Evolutionary conservation across 2,329 filamentous ascomycete genomes (phyloP).

Genomic region (Epichloe scottii): DNA sequence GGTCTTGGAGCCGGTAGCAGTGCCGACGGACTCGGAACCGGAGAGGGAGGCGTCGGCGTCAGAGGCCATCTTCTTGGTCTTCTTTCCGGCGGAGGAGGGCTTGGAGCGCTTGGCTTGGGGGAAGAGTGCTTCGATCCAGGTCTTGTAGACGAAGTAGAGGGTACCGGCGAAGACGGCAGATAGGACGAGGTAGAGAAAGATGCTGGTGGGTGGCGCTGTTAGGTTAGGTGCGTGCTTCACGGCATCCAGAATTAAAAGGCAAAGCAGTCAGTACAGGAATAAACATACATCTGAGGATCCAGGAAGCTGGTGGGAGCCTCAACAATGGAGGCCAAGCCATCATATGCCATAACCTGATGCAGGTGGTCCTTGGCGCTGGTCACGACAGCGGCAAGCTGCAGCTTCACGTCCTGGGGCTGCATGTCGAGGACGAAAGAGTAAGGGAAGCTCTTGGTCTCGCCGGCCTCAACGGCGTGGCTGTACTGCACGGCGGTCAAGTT

Average conservation of each 20-base stretch:
- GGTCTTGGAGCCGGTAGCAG: conserved; percentile 54
- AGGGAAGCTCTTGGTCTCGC: conserved; percentile 62
- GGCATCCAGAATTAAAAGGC: too few relatives aligned
- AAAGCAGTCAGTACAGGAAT: not conserved
- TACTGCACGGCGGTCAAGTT: conserved; percentile 76
- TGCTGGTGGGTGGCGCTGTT: conserved; percentile 36
- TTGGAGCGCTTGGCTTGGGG: conserved; percentile 69
- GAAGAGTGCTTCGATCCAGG: conserved; percentile 93
- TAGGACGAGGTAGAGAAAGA: conserved; percentile 96
- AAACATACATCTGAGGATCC: conserved; percentile 82
- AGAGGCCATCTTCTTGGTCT: conserved; percentile 51
- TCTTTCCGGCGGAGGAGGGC: conserved; percentile 32
- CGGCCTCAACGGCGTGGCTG: conserved; percentile 59
- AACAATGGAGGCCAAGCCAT: conserved; percentile 73
- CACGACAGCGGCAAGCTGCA: conserved; percentile 67
- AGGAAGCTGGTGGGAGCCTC: conserved; percentile 86
- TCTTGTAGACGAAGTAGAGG: conserved; percentile 95
- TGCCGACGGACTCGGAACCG: conserved; percentile 57
- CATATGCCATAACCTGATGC: conserved; percentile 69
- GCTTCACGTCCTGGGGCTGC: conserved; percentile 76
- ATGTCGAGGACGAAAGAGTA: conserved; percentile 85
- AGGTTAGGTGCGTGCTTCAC: not conserved
- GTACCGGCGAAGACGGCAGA: conserved; percentile 64
- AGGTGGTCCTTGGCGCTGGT: conserved; percentile 52
- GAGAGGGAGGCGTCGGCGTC: conserved; percentile 50